phyloP scores from a whole-genome alignment of 495 filamentous ascomycete genomes.

The Neurospora sp. region DNA sequence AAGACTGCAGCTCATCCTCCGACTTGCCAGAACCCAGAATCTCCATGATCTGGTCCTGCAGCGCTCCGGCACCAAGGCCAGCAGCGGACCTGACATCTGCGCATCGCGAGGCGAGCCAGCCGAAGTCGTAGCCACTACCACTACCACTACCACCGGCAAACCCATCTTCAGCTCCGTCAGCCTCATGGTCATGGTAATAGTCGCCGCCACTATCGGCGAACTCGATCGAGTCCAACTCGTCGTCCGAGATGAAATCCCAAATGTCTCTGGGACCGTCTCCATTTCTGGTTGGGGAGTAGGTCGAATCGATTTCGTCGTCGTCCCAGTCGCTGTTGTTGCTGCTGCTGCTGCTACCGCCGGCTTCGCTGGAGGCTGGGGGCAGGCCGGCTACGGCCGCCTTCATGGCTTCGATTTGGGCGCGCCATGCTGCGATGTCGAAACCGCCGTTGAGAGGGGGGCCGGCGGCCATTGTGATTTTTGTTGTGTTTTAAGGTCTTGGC shows the following conservation, averaged over 20 bases:
- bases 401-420: slow-evolving; percentile 37
- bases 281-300: slow-evolving; percentile 46
- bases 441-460: not conserved
- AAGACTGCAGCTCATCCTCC: slow-evolving; percentile 80
- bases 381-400: slow-evolving; percentile 33
- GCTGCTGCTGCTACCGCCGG: slow-evolving; percentile 3
- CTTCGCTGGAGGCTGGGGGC: slow-evolving; percentile 10
- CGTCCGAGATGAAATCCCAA: slow-evolving; percentile 79
- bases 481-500: not conserved
- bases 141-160: slow-evolving; percentile 21
- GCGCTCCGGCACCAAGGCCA: slow-evolving; percentile 49
- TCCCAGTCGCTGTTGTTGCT: slow-evolving; percentile 14
- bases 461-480: not conserved
- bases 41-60: slow-evolving; percentile 62
- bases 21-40: slow-evolving; percentile 53
- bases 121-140: slow-evolving; percentile 26
- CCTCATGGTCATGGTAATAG: slow-evolving; percentile 23
- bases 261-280: slow-evolving; percentile 62
- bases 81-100: slow-evolving; percentile 44
- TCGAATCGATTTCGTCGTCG: slow-evolving; percentile 44
- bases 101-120: slow-evolving; percentile 62
- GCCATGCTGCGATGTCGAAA: slow-evolving; percentile 23
- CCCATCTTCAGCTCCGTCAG: slow-evolving; percentile 1
- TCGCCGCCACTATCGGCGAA: slow-evolving; percentile 35
- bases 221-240: slow-evolving; percentile 45